Evolutionary conservation across 805 yeast genomes (phyloP).

Genomic region (Isabelozyma rhagii): DNA sequence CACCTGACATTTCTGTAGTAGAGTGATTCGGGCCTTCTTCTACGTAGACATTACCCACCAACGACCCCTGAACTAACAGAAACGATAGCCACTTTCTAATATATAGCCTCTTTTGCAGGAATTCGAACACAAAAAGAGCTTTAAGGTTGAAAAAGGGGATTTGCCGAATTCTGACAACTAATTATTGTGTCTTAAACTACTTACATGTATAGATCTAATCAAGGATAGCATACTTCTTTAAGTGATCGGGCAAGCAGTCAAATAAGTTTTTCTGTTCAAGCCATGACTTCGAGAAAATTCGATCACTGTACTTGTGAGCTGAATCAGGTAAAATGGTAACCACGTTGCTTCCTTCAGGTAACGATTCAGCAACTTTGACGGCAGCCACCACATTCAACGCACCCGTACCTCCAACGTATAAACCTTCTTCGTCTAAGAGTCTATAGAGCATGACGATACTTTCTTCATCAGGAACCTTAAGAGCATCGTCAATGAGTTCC

Average conservation of each 20-base stretch:
- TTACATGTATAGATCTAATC: constrained; percentile 15
- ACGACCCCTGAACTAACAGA: not conserved
- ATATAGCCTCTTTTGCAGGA: too few relatives aligned
- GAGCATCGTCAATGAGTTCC: constrained; percentile 73
- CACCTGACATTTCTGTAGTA: not conserved
- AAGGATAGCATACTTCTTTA: constrained; percentile 60
- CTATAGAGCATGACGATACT: constrained; percentile 82
- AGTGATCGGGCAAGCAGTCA: constrained; percentile 64
- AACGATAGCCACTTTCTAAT: too few relatives aligned
- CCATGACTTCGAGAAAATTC: constrained; percentile 79
- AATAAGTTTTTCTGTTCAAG: constrained; percentile 64
- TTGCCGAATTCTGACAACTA: not conserved
- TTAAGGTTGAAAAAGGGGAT: too few relatives aligned
- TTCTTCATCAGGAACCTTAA: constrained; percentile 73
- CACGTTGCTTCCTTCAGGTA: constrained; percentile 78
- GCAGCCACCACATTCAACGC: constrained; percentile 93
- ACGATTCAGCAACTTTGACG: constrained; percentile 61
- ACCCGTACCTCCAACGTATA: constrained; percentile 87
- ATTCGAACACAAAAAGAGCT: too few relatives aligned
- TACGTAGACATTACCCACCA: not conserved
- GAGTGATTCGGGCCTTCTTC: not conserved
- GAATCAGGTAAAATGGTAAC: constrained; percentile 90
- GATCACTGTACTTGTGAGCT: constrained; percentile 83
- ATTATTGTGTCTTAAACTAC: not conserved
- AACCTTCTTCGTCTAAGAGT: constrained; percentile 83